Base-by-base conservation (phyloP, 148 eudicot species). In the Spergularia marina region DNA sequence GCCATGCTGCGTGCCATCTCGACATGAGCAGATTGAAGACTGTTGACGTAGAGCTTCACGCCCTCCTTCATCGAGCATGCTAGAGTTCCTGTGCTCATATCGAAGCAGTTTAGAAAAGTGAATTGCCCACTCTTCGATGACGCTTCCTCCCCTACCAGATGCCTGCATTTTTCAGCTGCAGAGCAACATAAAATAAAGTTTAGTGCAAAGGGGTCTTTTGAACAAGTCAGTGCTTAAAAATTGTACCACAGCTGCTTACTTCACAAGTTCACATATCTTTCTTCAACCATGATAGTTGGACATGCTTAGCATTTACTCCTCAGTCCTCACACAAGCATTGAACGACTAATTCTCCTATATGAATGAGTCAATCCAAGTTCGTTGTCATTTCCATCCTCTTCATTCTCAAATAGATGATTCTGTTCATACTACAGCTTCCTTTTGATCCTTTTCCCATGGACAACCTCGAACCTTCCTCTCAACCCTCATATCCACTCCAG, bases 101-200 rank as follows among this genome's bases (percentile, higher is more conserved):
- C 98, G 16, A 93, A 88, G 77, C 96, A 93, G 76, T 93, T 82
- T 11, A 89, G 76, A 64, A 91, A 73, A 2, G 94, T 87, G 65
- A 93, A 93, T 71, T 81, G 74, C 54, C 96, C 87, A 76, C 93
- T 93, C 84, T 89, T 81, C n/a, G 96, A 89, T 55, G 96, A 72
- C 44, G 85, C 86, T 61, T 82, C 86, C 62, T 89, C 88, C 5
- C 96, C 98, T 54, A 88, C 88, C 76, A 91, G 56, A 68, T 89
- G 82, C 82, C 98, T 83, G 83, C 89, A 87, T 86, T 91, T 93
- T 81, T 91, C 94, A 83, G 98, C 98, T 93, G 82, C 57, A 70
- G 65, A 53, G 55, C 61, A 76, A 70, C 60, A 68, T 41, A 62
- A 17, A 7, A 9, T 44, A 6, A 6, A 44, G 49, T 44, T 6